Percentiles rank a stretch among this genome's conserved stretches.
Conservation (phyloP, 2,329 filamentous ascomycete genomes). For the Kalaharituber pfeilii region DNA sequence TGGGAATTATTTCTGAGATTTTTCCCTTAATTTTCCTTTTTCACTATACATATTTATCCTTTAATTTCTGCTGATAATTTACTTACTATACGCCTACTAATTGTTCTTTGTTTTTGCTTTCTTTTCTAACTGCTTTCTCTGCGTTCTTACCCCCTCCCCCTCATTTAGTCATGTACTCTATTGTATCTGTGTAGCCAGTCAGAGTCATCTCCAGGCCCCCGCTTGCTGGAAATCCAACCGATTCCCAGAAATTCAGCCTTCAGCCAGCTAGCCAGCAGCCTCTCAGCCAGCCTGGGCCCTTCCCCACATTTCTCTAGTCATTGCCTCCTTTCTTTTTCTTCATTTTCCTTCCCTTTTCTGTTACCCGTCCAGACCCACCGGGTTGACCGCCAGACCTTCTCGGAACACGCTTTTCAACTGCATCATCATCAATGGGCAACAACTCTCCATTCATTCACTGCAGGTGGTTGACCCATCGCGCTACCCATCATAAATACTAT, state of each 20-base stretch:
- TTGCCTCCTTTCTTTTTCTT: neutral
- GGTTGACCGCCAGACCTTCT: no score
- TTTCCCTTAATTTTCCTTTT: slow-evolving; percentile 6
- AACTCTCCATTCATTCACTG: no score
- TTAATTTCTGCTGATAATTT: slow-evolving; percentile 2
- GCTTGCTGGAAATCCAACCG: neutral
- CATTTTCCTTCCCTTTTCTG: neutral
- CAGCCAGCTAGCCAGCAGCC: no score
- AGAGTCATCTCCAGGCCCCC: neutral
- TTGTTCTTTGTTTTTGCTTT: slow-evolving; percentile 1
- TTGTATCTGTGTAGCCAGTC: neutral
- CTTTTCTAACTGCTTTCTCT: slow-evolving; percentile 2
- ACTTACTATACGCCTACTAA: neutral
- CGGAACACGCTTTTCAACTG: no score
- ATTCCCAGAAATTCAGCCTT: neutral
- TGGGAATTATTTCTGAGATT: neutral
- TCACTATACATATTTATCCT: slow-evolving; percentile 7
- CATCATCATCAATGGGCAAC: neutral
- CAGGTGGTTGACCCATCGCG: no score
- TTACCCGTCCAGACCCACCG: neutral
- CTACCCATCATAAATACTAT: no score
- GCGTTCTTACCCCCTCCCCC: slow-evolving; percentile 6
- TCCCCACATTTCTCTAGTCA: neutral
- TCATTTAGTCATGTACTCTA: slow-evolving; percentile 5
- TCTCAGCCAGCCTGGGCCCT: neutral